Conservation (phyloP, 805 yeast species). For the Maudiozyma bulderi region DNA sequence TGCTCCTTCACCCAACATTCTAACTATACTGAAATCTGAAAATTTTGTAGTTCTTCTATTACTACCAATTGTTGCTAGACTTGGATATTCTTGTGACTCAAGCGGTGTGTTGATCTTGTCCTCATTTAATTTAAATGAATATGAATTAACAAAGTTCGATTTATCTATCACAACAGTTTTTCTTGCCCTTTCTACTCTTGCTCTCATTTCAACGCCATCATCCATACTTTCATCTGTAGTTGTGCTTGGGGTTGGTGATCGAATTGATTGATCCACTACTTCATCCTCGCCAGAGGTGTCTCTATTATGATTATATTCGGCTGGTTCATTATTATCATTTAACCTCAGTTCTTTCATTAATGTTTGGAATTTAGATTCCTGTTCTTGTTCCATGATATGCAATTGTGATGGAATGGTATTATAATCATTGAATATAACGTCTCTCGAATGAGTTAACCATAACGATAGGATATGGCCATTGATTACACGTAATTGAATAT, state of each 20-base stretch:
- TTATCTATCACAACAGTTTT: conserved; percentile 16
- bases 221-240: neutral
- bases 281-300: neutral
- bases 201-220: neutral
- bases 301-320: neutral
- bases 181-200: conserved; percentile 16
- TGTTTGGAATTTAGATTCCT: conserved; percentile 1
- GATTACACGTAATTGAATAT: conserved; percentile 69
- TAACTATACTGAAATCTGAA: conserved; percentile 56
- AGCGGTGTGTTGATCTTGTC: conserved; percentile 15
- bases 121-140: conserved; percentile 21
- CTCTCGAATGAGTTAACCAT: conserved; percentile 82
- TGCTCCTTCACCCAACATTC: conserved; percentile 89
- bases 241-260: neutral
- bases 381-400: conserved; percentile 14
- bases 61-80: conserved; percentile 40
- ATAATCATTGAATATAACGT: conserved; percentile 23
- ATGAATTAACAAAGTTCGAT: conserved; percentile 18
- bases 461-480: conserved; percentile 47
- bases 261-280: neutral
- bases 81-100: neutral
- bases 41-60: conserved; percentile 61
- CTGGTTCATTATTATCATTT: neutral
- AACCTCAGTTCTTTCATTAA: neutral
- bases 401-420: conserved; percentile 32